Evolutionary conservation across 768 basidiomycete genomes (phyloP), one percentile per base, ranked within the genome.

Genomic region (Collybiopsis luxurians): DNA sequence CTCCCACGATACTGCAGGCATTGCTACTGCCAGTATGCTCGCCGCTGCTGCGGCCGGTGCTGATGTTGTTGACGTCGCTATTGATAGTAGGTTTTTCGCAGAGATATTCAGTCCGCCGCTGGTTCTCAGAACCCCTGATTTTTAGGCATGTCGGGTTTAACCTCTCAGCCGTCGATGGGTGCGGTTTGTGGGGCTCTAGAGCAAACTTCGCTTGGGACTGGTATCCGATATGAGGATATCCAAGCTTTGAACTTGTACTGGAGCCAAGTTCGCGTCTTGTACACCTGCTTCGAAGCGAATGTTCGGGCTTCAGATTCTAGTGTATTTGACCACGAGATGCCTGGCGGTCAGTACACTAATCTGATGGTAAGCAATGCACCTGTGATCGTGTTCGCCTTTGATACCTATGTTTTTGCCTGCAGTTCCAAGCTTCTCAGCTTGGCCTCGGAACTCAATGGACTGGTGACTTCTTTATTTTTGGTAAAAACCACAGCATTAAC

Each of bases 251-350:
- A 99, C 81, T 73, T 87, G 56, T 99, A 99, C 76, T 99, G 97
- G 97, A 92, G 88, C 55, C 95, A 98, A 79, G 90, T 98, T 70
- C 90, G 97, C 68, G 77, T 91, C 75, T 83, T 98, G 46, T 99
- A 99, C 77, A 72, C 82, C 69, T 97, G 95, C 78, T 99, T 99
- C 78, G 97, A 98, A 72, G 97, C 97, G 55, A 97, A 97, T 67
- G 95, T 98, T 64, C 86, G 94, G 53, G 92, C 95, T 24, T 95
- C 94, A 52, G 97, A 98, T 70, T 97, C 95, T 47, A 94, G 92
- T 73, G 95, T 98, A 53, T 99, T 98, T 71, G 95, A 95, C 68
- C 96, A 98, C 73, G 95, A 97, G 75, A 98, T 99, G 97, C 96
- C 96, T 53, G 97, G 95, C 69, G 96, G 95, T 44, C 93, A 94